Percentiles rank a stretch among this genome's conserved stretches.
Evolutionary conservation across 2,329 filamentous ascomycete genomes (phyloP).

Genomic region (Epichloe sylvatica): DNA sequence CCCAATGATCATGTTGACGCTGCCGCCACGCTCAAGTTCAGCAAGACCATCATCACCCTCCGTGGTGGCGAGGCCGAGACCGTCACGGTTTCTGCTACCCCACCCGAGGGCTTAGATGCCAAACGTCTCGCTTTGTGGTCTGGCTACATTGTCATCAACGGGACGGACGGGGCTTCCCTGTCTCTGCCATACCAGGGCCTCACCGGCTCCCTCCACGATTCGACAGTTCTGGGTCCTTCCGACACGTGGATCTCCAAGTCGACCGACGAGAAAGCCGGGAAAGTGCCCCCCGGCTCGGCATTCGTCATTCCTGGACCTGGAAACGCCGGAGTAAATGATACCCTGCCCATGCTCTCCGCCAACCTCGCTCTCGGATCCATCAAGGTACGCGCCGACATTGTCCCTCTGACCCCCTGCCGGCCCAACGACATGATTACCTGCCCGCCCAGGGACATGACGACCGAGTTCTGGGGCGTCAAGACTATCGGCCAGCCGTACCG

Average conservation of each 20-base stretch:
- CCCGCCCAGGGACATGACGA: constrained; percentile 12
- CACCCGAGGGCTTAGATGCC: constrained; percentile 4
- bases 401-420: constrained; percentile 22
- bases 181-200: constrained; percentile 29
- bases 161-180: constrained; percentile 23
- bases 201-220: constrained; percentile 20
- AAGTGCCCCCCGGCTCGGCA: constrained; percentile 21
- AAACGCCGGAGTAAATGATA: constrained; percentile 16
- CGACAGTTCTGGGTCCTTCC: constrained; percentile 11
- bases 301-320: constrained; percentile 30
- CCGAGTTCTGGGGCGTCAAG: constrained; percentile 23
- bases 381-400: constrained; percentile 29
- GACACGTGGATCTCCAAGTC: constrained; percentile 20
- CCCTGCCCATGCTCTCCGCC: constrained; percentile 26
- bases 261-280: constrained; percentile 15
- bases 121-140: constrained; percentile 8
- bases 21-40: constrained; percentile 20
- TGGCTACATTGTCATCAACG: constrained; percentile 14
- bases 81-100: constrained; percentile 3
- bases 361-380: constrained; percentile 32
- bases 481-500: constrained; percentile 28
- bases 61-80: constrained; percentile 2
- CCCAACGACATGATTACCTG: constrained; percentile 12
- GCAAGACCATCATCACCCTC: constrained; percentile 5
- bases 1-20: constrained; percentile 30